phyloP scores from a whole-genome alignment of 345 rosid genomes.

The Theobroma cacao region DNA sequence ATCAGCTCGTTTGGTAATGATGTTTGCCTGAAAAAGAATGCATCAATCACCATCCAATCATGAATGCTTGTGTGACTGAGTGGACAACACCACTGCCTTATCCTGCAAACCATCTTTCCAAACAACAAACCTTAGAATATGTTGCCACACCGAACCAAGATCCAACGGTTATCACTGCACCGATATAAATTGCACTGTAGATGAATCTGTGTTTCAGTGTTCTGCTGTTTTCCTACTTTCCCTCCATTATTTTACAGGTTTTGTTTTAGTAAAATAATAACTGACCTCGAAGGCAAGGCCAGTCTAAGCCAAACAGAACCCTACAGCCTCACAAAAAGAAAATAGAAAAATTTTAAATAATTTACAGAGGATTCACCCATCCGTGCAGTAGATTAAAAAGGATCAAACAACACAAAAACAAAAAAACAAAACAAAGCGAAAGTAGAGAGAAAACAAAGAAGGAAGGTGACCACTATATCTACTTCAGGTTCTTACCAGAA shows the following conservation, averaged over 20 bases:
- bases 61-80: not conserved
- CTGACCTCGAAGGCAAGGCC: not conserved
- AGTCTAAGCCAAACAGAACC: constrained; percentile 31
- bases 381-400: constrained; percentile 32
- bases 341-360: constrained; percentile 13
- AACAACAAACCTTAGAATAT: not conserved
- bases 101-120: not conserved
- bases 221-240: not conserved
- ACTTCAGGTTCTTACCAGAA: not conserved
- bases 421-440: not conserved
- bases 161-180: constrained; percentile 1
- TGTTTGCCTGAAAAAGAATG: not conserved
- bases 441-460: not conserved
- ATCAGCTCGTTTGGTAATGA: not conserved
- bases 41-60: constrained; percentile 21
- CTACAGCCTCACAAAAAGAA: constrained; percentile 12
- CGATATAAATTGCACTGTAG: not conserved
- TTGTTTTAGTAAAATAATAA: not conserved
- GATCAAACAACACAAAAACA: not conserved
- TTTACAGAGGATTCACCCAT: constrained; percentile 33
- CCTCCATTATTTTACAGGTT: not conserved
- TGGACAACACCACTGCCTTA: not conserved
- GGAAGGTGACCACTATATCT: constrained; percentile 21
- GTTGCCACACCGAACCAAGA: not conserved
- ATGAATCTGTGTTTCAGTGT: too few species aligned